Base-by-base conservation (phyloP, 2,329 filamentous ascomycete species). In the Coniochaeta prunicola region DNA sequence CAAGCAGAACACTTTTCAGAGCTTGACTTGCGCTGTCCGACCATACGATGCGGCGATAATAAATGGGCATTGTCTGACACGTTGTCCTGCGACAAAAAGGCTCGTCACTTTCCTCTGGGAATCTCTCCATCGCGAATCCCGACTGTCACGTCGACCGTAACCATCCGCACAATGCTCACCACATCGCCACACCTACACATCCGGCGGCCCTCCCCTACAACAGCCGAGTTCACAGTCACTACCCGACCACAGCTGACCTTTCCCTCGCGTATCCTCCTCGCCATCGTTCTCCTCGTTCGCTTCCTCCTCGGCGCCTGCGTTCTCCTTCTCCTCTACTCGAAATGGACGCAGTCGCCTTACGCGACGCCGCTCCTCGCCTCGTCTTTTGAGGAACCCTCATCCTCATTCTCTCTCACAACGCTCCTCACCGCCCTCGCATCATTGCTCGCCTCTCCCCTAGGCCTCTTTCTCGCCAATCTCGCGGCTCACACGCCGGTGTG, bases 201-300 rank as follows among this genome's bases (percentile, higher is more conserved):
- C 61, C 81, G 85, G 64, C 83, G 85, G 24, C 89, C 90, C 56
- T 92, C 94, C 26, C 88, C 91, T 53, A 96, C 92, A 2, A 96
- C 94, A n/a, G 87, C 90, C 70, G 89, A 90, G 64, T 97, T 93
- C 80, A 96, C 89, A 31, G 90, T 97, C 59, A 94, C 92, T 36
- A 97, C 92, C 59, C 84, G 86, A 50, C 85, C 89, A 0, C 74
- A 76, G 0, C 70, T 75, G 4, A 81, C 80, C 0, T 61, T 81
- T 17, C 66, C 79, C 2, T 73, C 81, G 7, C 80, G 77, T 42
- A 71, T 80, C 56, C 61, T 70, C 50, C 63, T 79, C 50, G 72
- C 81, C 38, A 67, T 78, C 60, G 65, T 77, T 59, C 56, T 76
- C 33, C 77, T 80, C 34, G 60, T 81, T 31, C 66, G 74, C 60